Percentiles rank a stretch among this genome's conserved stretches.
These are phyloP conservation scores for Sphagnum fallax DNA, from an alignment of 228 moss, liverwort and hornwort genomes.

Conservation along the genomic window DNA sequence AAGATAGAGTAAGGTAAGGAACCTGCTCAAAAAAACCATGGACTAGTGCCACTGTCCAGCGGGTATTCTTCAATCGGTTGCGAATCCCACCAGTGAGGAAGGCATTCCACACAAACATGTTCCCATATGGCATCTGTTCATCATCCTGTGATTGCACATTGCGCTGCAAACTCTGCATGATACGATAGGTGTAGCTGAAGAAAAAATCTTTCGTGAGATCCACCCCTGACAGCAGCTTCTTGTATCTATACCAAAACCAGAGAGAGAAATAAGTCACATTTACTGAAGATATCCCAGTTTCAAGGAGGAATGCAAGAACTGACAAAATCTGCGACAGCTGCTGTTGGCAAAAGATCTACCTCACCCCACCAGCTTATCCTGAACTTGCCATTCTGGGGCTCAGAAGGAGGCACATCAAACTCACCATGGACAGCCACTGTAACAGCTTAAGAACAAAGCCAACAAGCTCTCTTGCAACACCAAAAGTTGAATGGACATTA, in stretches of 20 bases:
- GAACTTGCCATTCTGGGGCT: neutral
- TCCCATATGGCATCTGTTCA: constrained; percentile 65
- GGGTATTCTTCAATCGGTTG: constrained; percentile 51
- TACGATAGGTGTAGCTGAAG: constrained; percentile 95
- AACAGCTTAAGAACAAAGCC: neutral
- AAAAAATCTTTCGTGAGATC: constrained; percentile 92
- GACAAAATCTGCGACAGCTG: neutral
- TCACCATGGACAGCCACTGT: neutral
- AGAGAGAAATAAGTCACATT: neutral
- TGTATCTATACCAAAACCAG: constrained; percentile 47
- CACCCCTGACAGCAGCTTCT: constrained; percentile 84
- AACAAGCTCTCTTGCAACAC: too few species aligned
- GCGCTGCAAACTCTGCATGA: constrained; percentile 83
- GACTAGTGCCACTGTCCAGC: constrained; percentile 86
- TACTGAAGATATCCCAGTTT: neutral
- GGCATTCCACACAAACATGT: constrained; percentile 99
- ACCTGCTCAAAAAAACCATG: constrained; percentile 96
- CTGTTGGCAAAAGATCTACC: neutral
- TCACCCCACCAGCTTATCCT: too few species aligned
- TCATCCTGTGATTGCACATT: constrained; percentile 63
- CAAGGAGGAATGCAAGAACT: neutral
- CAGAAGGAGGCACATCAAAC: neutral
- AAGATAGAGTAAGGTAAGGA: neutral
- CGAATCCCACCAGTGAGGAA: constrained; percentile 81
- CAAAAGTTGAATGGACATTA: too few species aligned